Percentiles rank a stretch among this genome's conserved stretches.
Conservation (phyloP, 1,284 basidiomycete species). For the Tylopilus sp. region DNA sequence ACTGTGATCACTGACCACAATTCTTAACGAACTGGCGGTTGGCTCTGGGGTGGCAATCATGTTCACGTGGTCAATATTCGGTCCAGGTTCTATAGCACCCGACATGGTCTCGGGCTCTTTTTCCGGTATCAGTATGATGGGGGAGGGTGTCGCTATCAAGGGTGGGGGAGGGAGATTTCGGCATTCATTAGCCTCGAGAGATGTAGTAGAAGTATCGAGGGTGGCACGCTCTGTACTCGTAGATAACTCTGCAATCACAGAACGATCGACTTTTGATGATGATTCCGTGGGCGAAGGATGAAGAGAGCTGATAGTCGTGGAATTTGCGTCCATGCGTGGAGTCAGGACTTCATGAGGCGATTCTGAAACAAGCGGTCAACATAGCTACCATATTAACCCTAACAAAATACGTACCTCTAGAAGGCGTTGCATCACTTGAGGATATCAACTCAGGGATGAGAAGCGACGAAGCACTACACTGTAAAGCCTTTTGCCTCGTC, state of each 20-base stretch:
- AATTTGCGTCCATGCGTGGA: conserved; percentile 13
- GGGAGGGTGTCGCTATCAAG: conserved; percentile 11
- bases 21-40: conserved; percentile 18
- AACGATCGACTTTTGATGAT: conserved; percentile 5
- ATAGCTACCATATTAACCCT: neutral
- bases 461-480: conserved; percentile 7
- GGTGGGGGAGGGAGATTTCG: conserved; percentile 10
- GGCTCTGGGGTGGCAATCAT: conserved; percentile 9
- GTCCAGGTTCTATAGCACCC: conserved; percentile 7
- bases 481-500: conserved; percentile 1
- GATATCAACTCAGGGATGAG: conserved; percentile 6
- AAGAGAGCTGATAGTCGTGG: conserved; percentile 4
- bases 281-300: conserved; percentile 4
- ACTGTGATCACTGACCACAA: conserved; percentile 34
- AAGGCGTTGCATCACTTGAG: conserved; percentile 5
- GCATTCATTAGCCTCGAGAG: conserved; percentile 7
- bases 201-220: conserved; percentile 8
- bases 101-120: conserved; percentile 17
- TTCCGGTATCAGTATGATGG: conserved; percentile 13
- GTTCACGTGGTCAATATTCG: conserved; percentile 12
- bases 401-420: conserved; percentile 17
- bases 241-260: conserved; percentile 4
- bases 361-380: conserved; percentile 20
- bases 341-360: conserved; percentile 9
- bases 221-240: conserved; percentile 9